A percentile compares a stretch with the other conserved stretches of the same genome.
phyloP scores from a whole-genome alignment of 2,329 filamentous ascomycete species.

The Neopestalotiopsis clavispora region DNA sequence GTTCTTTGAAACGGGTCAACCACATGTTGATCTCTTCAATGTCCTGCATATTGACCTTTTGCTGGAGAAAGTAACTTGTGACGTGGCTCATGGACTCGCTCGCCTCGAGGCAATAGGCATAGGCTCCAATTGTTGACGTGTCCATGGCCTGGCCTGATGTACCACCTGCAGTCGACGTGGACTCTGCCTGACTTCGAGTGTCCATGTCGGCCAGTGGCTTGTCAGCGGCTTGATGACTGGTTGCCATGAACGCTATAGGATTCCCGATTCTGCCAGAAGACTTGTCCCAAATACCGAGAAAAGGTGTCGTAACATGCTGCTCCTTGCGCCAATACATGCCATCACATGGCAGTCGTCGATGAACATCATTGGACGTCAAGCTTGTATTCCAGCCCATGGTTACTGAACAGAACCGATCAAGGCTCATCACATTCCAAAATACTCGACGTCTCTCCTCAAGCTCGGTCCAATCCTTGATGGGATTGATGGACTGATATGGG shows the following conservation, averaged over 20 bases:
- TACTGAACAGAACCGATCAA: conserved; percentile 32
- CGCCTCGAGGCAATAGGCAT: conserved; percentile 50
- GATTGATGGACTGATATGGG: conserved; percentile 29
- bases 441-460: conserved; percentile 36
- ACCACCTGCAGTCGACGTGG: neutral
- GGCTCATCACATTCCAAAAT: conserved; percentile 41
- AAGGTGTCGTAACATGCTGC: conserved; percentile 44
- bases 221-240: conserved; percentile 25
- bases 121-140: conserved; percentile 46
- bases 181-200: neutral
- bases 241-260: conserved; percentile 43
- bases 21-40: conserved; percentile 44
- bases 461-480: conserved; percentile 38
- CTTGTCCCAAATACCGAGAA: conserved; percentile 50
- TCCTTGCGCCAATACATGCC: conserved; percentile 45
- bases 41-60: conserved; percentile 44
- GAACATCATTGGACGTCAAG: conserved; percentile 36
- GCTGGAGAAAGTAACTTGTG: conserved; percentile 48
- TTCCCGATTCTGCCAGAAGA: conserved; percentile 45
- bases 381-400: conserved; percentile 34
- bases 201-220: conserved; percentile 10
- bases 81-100: conserved; percentile 49
- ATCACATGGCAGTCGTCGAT: conserved; percentile 39
- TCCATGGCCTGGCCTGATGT: conserved; percentile 31
- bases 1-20: conserved; percentile 51